Conservation (phyloP, 139 green algal species). For the Haematococcus lacustris region DNA sequence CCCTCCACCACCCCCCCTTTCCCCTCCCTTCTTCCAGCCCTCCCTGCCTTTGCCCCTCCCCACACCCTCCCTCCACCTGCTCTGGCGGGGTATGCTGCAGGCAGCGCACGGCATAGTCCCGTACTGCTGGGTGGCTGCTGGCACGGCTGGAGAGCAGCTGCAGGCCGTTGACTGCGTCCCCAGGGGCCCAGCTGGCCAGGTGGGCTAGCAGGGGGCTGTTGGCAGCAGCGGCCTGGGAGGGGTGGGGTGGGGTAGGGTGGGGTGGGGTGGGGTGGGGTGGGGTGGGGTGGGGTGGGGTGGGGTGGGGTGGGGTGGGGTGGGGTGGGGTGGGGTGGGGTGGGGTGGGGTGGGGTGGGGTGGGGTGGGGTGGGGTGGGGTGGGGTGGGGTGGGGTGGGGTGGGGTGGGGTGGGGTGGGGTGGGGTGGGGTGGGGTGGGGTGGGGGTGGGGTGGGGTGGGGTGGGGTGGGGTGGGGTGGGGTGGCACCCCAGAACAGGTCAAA, state of each 20-base stretch:
- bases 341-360: neutral
- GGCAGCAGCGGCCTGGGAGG: neutral
- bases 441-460: no score
- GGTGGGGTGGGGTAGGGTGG: neutral
- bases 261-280: neutral
- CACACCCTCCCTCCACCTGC: slow-evolving; percentile 14
- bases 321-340: neutral
- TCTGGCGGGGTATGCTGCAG: slow-evolving; percentile 32
- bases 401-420: neutral
- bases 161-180: slow-evolving; percentile 50
- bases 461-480: neutral
- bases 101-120: slow-evolving; percentile 40
- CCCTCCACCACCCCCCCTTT: no score
- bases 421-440: neutral
- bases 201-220: slow-evolving; percentile 25
- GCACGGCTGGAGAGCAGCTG: slow-evolving; percentile 46
- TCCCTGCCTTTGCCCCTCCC: no score
- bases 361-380: neutral
- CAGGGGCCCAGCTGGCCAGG: slow-evolving; percentile 48
- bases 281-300: neutral
- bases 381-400: neutral
- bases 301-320: neutral
- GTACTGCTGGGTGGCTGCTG: slow-evolving; percentile 11
- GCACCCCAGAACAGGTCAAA: neutral
- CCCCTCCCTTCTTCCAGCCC: no score